Conservation (phyloP, 768 basidiomycete genomes). For the Lactarius tabidus region DNA sequence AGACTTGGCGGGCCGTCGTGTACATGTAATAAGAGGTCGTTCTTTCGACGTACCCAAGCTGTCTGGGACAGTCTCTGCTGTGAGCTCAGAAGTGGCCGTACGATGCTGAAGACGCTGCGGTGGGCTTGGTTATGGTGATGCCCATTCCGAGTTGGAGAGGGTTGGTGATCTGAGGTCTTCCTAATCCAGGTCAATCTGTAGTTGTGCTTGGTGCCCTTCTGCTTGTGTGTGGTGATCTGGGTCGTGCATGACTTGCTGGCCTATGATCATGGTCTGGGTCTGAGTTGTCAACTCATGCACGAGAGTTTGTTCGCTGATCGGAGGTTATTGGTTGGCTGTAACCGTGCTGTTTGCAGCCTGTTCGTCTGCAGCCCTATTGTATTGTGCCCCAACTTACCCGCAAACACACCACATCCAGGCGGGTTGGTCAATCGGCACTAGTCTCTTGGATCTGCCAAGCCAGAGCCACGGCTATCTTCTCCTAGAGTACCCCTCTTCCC, state of each 20-base stretch:
- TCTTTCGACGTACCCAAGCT: background rate
- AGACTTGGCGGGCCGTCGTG: background rate
- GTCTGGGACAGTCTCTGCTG: background rate
- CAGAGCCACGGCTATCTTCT: background rate
- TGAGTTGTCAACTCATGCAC: constrained; percentile 6
- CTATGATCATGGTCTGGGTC: constrained; percentile 8
- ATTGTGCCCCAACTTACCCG: constrained; percentile 11
- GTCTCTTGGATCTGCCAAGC: constrained; percentile 1
- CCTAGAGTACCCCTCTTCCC: constrained; percentile 10
- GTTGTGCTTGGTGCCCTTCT: constrained; percentile 1
- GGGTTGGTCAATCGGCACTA: constrained; percentile 16
- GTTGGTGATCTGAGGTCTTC: constrained; percentile 16
- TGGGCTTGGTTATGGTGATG: background rate
- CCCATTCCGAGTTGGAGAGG: constrained; percentile 40
- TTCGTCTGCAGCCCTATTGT: constrained; percentile 8
- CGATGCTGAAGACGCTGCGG: background rate
- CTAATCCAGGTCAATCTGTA: background rate
- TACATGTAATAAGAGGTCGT: background rate
- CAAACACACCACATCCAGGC: constrained; percentile 15
- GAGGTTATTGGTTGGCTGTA: constrained; percentile 8
- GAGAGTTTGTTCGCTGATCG: constrained; percentile 17
- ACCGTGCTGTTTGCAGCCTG: constrained; percentile 7
- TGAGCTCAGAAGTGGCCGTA: background rate
- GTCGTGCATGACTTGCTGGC: background rate
- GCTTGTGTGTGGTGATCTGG: constrained; percentile 3